Evolutionary conservation across 176 grass and related monocot genomes (phyloP), one percentile per base, ranked within the genome.

Genomic region (Eragrostis curvula): DNA sequence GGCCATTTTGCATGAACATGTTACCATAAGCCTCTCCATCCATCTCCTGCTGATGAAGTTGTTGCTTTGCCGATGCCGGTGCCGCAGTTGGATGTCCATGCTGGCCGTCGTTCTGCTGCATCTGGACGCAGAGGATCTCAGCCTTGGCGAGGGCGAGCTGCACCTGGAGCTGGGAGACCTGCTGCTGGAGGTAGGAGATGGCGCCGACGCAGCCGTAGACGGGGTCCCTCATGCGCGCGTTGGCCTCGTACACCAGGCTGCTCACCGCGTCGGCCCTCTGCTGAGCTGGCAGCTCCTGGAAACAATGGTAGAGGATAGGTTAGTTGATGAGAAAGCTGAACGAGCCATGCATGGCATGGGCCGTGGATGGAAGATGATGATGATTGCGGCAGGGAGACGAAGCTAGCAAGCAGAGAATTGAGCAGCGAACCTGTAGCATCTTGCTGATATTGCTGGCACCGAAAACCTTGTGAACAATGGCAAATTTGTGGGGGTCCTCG

Each of bases 241-340:
- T 95, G 53, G 95, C 95, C 82, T 97, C 92, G 15, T 97, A 94
- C 36, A 94, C 92, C 17, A 97, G 84, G 85, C 95, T 97, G 83
- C 92, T 94, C 49, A 92, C 90, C 0, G 90, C 90, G 36, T 94
- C 95, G 0, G 83, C 86, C 49, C 92, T 84, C 77, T 92, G 95
- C 10, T 82, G 80, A 5, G 83, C 71, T 2, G 94, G 87, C 6
- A 94, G 81, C 23, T 97, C 94, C 87, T 91, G 64, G 7, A 20
- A 66, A 40, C 15, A 66, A 7, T 36, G 32, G 32, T 36, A 4
- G 32, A 36, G 32, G 32, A 36, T 36, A 36, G 32, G 32, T 36
- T 2, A 36, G 3, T 36, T 36, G 32, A 36, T 36, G 32, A 36
- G 32, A 36, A 36, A 36, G 32, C 32, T 51, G 49, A 17, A 16